A percentile compares a stretch with the other conserved stretches of the same genome.
Conservation (phyloP, 1,284 basidiomycete genomes). For the Vanrija pseudolonga region DNA sequence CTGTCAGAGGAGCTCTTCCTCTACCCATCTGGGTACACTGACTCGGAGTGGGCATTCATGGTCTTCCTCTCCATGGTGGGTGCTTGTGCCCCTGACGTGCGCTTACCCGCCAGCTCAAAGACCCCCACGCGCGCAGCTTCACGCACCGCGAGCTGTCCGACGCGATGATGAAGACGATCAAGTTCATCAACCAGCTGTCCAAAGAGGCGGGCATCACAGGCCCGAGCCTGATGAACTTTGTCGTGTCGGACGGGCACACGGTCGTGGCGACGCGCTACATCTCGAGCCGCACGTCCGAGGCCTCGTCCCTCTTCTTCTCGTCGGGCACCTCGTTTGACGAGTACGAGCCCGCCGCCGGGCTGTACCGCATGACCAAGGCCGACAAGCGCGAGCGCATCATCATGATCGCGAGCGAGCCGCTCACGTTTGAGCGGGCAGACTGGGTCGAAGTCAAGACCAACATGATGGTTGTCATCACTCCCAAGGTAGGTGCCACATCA, state of each 20-base stretch:
- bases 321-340: constrained; percentile 92
- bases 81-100: constrained; percentile 7
- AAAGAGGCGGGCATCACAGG: constrained; percentile 65
- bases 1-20: constrained; percentile 80
- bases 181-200: constrained; percentile 70
- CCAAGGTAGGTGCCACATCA: constrained; percentile 58
- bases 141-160: constrained; percentile 51
- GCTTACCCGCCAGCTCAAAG: constrained; percentile 59
- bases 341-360: constrained; percentile 68
- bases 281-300: constrained; percentile 83
- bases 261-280: constrained; percentile 95
- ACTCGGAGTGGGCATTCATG: constrained; percentile 94
- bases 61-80: constrained; percentile 77
- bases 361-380: constrained; percentile 92
- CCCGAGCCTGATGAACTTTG: constrained; percentile 93
- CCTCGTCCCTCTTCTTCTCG: constrained; percentile 92
- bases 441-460: constrained; percentile 92
- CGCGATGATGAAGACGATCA: constrained; percentile 83
- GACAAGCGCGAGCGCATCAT: constrained; percentile 87
- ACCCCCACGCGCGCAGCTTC: constrained; percentile 61
- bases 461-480: constrained; percentile 83
- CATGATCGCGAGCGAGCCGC: constrained; percentile 86
- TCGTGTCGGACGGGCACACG: constrained; percentile 87
- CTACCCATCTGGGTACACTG: constrained; percentile 85
- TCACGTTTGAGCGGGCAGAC: constrained; percentile 73